Conservation (phyloP, 257 asterid genomes). For the Galeopsis tetrahit region DNA sequence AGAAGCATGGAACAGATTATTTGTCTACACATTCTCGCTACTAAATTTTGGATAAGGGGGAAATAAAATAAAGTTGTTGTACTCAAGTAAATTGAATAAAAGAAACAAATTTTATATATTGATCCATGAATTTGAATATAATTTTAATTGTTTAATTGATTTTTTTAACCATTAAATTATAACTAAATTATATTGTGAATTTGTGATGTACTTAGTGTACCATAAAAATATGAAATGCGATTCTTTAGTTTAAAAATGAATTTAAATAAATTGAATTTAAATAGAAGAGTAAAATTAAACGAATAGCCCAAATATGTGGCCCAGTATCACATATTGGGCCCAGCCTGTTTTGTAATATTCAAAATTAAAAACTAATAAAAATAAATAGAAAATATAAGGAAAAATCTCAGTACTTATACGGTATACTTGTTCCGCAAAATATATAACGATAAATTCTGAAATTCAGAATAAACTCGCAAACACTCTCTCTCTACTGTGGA, state of each 20-base stretch:
- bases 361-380: neutral
- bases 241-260: too few species aligned
- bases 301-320: neutral
- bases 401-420: constrained; percentile 8
- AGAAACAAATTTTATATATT: too few species aligned
- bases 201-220: too few species aligned
- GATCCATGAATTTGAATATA: too few species aligned
- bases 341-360: neutral
- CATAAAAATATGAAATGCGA: neutral
- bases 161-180: too few species aligned
- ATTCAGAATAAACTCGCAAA: constrained; percentile 23
- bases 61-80: too few species aligned
- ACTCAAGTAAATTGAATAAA: neutral
- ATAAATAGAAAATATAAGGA: neutral
- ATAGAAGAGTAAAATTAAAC: neutral
- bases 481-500: constrained; percentile 32
- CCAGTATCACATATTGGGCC: neutral
- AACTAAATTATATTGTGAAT: too few species aligned
- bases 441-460: constrained; percentile 27
- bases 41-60: neutral
- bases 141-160: too few species aligned
- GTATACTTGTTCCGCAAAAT: constrained; percentile 22
- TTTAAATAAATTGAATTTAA: too few species aligned
- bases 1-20: neutral
- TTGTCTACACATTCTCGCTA: neutral